Evolutionary conservation across 1,284 basidiomycete species (phyloP).

Genomic region (Microbotryum violaceum): DNA sequence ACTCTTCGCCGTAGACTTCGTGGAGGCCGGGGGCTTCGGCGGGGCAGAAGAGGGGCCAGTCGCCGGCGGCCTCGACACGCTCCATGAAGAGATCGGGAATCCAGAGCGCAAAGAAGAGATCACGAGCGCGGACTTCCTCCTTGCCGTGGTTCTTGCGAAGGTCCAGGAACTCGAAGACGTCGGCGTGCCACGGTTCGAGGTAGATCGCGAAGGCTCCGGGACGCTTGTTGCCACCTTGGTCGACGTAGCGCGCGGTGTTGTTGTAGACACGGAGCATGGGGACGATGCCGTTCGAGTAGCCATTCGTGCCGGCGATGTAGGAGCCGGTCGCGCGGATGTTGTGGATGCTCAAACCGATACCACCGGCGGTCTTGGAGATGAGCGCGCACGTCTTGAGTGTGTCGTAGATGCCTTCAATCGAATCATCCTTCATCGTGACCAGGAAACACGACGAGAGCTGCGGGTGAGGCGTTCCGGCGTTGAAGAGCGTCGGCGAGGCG

Average conservation of each 20-base stretch:
- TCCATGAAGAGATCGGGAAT: constrained; percentile 96
- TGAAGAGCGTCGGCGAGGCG: constrained; percentile 97
- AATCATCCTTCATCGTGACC: constrained; percentile 97
- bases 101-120: constrained; percentile 98
- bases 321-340: constrained; percentile 91
- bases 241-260: constrained; percentile 97
- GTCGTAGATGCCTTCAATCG: constrained; percentile 98
- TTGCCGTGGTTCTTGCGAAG: constrained; percentile 99
- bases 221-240: constrained; percentile 99
- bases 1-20: constrained; percentile 87
- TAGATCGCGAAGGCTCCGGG: constrained; percentile 83
- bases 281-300: constrained; percentile 97
- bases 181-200: constrained; percentile 57
- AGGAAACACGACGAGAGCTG: constrained; percentile 98
- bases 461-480: constrained; percentile 90
- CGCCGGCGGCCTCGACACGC: constrained; percentile 73
- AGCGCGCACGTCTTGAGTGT: constrained; percentile 97
- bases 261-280: constrained; percentile 99
- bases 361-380: constrained; percentile 99
- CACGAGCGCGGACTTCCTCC: constrained; percentile 93
- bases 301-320: constrained; percentile 43
- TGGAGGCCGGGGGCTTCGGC: constrained; percentile 87
- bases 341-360: constrained; percentile 94
- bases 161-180: constrained; percentile 96
- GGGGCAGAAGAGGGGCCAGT: constrained; percentile 98